phyloP scores from a whole-genome alignment of 1,284 basidiomycete species.

The Tylopilus sp. region DNA sequence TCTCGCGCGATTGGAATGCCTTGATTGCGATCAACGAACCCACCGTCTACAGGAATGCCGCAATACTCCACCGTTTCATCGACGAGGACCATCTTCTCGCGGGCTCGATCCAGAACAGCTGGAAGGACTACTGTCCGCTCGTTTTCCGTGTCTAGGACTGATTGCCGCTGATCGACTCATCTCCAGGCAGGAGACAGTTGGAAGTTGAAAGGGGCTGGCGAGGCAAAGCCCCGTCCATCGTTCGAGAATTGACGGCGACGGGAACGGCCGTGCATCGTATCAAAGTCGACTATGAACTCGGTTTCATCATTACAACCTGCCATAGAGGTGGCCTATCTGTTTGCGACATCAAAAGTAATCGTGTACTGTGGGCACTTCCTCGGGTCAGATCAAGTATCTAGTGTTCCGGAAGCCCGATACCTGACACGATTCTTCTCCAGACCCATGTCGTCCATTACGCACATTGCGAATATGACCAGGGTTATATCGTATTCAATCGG shows the following conservation, averaged over 20 bases:
- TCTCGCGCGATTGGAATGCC: conserved; percentile 43
- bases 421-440: conserved; percentile 33
- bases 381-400: conserved; percentile 32
- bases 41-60: conserved; percentile 50
- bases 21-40: conserved; percentile 46
- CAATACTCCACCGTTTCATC: conserved; percentile 46
- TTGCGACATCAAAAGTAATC: conserved; percentile 45
- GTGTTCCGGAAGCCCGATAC: background rate
- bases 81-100: conserved; percentile 28
- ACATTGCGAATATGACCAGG: conserved; percentile 71
- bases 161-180: conserved; percentile 11
- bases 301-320: conserved; percentile 56
- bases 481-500: conserved; percentile 68
- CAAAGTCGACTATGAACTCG: conserved; percentile 62
- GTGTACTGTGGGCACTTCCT: conserved; percentile 55
- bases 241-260: conserved; percentile 34
- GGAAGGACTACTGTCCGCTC: conserved; percentile 61
- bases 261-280: conserved; percentile 57
- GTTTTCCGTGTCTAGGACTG: conserved; percentile 1
- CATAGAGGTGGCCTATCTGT: conserved; percentile 53
- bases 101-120: conserved; percentile 34
- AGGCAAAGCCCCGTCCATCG: conserved; percentile 42
- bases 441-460: conserved; percentile 53
- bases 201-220: conserved; percentile 54
- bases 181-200: conserved; percentile 43